Evolutionary conservation across 257 asterid species (phyloP).

Genomic region (Nicotiana knightiana): DNA sequence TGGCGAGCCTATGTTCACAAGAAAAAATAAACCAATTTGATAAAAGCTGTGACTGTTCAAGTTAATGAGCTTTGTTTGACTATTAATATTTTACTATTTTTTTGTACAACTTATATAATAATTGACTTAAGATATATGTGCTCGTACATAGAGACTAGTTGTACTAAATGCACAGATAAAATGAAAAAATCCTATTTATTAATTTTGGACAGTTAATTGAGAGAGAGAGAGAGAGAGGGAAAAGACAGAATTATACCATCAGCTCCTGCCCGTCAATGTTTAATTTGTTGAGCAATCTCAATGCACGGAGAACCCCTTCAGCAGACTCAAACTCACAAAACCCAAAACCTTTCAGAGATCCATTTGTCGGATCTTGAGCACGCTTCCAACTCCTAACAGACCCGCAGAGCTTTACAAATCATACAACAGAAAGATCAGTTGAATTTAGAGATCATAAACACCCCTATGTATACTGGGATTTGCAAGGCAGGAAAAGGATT

Average conservation of each 20-base stretch:
- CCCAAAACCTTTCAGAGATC: constrained; percentile 83
- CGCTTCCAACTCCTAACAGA: constrained; percentile 98
- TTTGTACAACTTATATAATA: too few relatives aligned
- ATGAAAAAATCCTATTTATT: not conserved
- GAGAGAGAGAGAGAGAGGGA: constrained; percentile 1
- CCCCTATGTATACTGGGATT: not conserved
- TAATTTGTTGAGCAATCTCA: constrained; percentile 74
- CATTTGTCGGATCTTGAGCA: constrained; percentile 82
- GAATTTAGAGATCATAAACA: not conserved
- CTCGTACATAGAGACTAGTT: too few relatives aligned
- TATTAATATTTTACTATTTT: too few relatives aligned
- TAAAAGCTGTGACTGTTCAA: too few relatives aligned
- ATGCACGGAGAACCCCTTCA: constrained; percentile 93
- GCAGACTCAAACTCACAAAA: constrained; percentile 97
- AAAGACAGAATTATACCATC: constrained; percentile 44
- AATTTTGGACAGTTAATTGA: not conserved
- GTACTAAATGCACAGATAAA: not conserved
- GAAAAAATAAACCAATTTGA: too few relatives aligned
- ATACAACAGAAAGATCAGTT: not conserved
- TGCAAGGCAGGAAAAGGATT: not conserved
- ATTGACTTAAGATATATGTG: too few relatives aligned
- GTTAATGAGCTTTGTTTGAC: too few relatives aligned
- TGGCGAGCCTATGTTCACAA: too few relatives aligned
- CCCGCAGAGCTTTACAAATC: constrained; percentile 79
- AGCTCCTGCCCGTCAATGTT: constrained; percentile 90